Conservation (phyloP, 345 rosid genomes). For the Kernera saxatilis region DNA sequence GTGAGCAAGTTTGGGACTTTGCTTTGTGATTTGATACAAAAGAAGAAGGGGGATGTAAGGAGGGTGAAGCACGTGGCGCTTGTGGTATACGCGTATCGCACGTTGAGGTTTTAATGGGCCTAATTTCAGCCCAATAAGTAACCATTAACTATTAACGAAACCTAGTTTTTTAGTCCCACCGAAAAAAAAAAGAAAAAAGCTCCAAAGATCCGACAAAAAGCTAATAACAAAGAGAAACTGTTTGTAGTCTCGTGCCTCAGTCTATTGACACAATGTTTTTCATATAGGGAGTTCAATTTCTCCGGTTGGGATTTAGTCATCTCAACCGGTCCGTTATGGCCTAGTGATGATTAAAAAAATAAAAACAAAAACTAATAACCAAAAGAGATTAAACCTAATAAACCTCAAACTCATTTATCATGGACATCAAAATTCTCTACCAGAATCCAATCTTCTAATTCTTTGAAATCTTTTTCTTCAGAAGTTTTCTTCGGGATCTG, state of each 20-base stretch:
- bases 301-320: too few species aligned
- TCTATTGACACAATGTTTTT: too few species aligned
- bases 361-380: not conserved
- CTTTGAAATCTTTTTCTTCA: not conserved
- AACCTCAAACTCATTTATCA: not conserved
- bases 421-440: not conserved
- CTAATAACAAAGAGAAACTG: not conserved
- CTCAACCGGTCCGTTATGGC: too few species aligned
- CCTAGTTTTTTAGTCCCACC: too few species aligned
- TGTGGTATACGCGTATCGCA: slow-evolving; percentile 12
- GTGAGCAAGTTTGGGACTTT: slow-evolving; percentile 14
- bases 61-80: slow-evolving; percentile 21
- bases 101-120: slow-evolving; percentile 7
- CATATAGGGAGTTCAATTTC: too few species aligned
- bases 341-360: too few species aligned
- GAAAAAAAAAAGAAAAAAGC: not conserved
- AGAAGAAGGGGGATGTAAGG: not conserved
- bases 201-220: not conserved
- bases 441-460: not conserved
- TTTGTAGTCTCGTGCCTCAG: too few species aligned
- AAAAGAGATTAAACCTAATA: not conserved
- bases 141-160: too few species aligned
- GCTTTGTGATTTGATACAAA: slow-evolving; percentile 8
- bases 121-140: not conserved
- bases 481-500: not conserved